Conservation (phyloP, 768 basidiomycete genomes). For the Phylloporus sp. region DNA sequence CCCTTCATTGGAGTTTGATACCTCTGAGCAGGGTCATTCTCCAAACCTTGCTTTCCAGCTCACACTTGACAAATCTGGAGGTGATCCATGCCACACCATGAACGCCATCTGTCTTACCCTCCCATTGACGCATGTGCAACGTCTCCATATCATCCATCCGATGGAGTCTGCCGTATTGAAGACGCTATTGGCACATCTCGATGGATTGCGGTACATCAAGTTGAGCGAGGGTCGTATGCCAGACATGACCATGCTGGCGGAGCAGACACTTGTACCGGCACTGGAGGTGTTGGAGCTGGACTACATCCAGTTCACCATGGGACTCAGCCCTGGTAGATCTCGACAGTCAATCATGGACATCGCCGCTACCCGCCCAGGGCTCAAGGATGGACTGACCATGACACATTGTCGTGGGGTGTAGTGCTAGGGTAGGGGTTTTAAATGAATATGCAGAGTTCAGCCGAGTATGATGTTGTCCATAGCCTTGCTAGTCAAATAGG, state of each 20-base stretch:
- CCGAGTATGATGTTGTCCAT: too few relatives aligned
- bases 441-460: too few relatives aligned
- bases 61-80: neutral
- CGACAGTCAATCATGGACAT: neutral
- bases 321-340: too few relatives aligned
- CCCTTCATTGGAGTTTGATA: neutral
- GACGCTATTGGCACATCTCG: neutral
- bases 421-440: too few relatives aligned
- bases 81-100: neutral
- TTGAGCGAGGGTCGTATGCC: neutral
- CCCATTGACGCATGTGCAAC: neutral
- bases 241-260: neutral
- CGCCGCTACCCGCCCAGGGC: neutral
- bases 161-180: conserved; percentile 4
- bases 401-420: too few relatives aligned
- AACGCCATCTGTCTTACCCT: conserved; percentile 1
- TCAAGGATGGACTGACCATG: neutral
- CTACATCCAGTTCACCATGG: neutral
- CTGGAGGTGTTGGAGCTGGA: neutral
- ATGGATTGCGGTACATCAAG: neutral
- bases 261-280: neutral
- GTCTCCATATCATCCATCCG: neutral
- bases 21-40: neutral
- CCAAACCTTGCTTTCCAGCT: neutral
- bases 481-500: too few relatives aligned